Conservation (phyloP, 768 basidiomycete genomes). For the Psilocybe subaeruginosa region DNA sequence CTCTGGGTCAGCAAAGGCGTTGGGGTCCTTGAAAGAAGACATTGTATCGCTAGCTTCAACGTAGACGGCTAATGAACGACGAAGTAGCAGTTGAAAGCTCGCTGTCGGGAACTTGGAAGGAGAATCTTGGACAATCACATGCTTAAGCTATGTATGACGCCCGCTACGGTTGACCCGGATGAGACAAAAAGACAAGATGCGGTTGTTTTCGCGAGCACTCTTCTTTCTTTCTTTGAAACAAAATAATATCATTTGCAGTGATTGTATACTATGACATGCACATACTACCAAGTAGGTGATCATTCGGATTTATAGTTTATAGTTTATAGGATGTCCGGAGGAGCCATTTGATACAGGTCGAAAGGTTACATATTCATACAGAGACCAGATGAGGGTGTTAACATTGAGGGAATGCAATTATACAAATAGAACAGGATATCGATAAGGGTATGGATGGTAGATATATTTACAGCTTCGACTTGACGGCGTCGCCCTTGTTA, state of each 20-base stretch:
- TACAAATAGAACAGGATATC: constrained; percentile 3
- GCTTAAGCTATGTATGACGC: background rate
- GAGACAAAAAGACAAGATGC: background rate
- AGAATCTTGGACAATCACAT: constrained; percentile 6
- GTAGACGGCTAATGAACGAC: background rate
- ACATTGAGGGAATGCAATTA: constrained; percentile 6
- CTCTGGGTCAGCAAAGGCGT: constrained; percentile 71
- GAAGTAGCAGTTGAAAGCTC: background rate
- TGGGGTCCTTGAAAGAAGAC: constrained; percentile 44
- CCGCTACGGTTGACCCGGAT: too few relatives aligned
- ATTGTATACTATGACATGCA: too few relatives aligned
- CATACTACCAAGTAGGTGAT: too few relatives aligned
- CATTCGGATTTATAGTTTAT: background rate
- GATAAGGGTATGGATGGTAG: constrained; percentile 7
- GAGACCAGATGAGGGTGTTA: background rate
- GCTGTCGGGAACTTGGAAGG: too few relatives aligned
- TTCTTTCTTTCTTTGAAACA: too few relatives aligned
- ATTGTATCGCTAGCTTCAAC: constrained; percentile 19
- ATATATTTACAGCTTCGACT: constrained; percentile 52
- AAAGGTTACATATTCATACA: background rate
- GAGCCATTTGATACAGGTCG: too few relatives aligned
- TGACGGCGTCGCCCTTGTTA: constrained; percentile 45
- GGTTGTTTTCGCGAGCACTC: background rate
- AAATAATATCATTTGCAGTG: too few relatives aligned
- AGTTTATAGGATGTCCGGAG: background rate